A percentile compares a stretch with the other conserved stretches of the same genome.
These are phyloP conservation scores for Cyberlindnera nakhonratchasimensis DNA, from an alignment of 805 yeast genomes.

Conservation along the genomic window DNA sequence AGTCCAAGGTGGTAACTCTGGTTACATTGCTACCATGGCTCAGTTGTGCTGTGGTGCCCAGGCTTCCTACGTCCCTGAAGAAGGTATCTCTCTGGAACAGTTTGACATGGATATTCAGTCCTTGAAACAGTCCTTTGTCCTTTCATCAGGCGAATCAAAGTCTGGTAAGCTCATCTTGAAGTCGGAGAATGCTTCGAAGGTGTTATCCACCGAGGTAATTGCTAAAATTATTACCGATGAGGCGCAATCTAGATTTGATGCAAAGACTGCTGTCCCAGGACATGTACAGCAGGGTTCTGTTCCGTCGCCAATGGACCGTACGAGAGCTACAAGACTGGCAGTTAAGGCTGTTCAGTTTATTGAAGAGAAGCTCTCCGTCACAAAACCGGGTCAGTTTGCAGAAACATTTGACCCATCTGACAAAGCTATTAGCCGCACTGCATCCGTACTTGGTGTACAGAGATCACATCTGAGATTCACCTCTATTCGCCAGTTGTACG, in stretches of 20 bases:
- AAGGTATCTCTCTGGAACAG: slow-evolving; percentile 65
- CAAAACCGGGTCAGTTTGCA: slow-evolving; percentile 43
- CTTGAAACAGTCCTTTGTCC: slow-evolving; percentile 34
- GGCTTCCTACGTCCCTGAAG: slow-evolving; percentile 40
- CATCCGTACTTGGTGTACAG: slow-evolving; percentile 80
- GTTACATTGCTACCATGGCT: slow-evolving; percentile 83
- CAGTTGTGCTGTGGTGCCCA: slow-evolving; percentile 73
- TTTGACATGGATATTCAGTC: slow-evolving; percentile 63
- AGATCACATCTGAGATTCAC: slow-evolving; percentile 74
- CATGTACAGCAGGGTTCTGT: slow-evolving; percentile 97
- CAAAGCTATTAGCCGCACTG: slow-evolving; percentile 46
- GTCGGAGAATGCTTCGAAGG: slow-evolving; percentile 69
- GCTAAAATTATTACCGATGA: slow-evolving; percentile 82
- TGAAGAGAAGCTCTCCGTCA: slow-evolving; percentile 55
- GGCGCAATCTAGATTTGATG: slow-evolving; percentile 73
- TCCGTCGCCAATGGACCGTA: slow-evolving; percentile 93
- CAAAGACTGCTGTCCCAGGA: slow-evolving; percentile 95
- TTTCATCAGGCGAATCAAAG: slow-evolving; percentile 64
- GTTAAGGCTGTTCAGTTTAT: slow-evolving; percentile 82
- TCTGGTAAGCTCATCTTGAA: slow-evolving; percentile 64
- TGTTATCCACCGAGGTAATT: slow-evolving; percentile 78
- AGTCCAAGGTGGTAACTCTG: slow-evolving; percentile 97
- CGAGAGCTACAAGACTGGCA: slow-evolving; percentile 84
- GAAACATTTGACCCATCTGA: slow-evolving; percentile 41
- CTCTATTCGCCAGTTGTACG: slow-evolving; percentile 72